Evolutionary conservation across 495 filamentous ascomycete genomes (phyloP).

Genomic region (Penicillium fimorum): DNA sequence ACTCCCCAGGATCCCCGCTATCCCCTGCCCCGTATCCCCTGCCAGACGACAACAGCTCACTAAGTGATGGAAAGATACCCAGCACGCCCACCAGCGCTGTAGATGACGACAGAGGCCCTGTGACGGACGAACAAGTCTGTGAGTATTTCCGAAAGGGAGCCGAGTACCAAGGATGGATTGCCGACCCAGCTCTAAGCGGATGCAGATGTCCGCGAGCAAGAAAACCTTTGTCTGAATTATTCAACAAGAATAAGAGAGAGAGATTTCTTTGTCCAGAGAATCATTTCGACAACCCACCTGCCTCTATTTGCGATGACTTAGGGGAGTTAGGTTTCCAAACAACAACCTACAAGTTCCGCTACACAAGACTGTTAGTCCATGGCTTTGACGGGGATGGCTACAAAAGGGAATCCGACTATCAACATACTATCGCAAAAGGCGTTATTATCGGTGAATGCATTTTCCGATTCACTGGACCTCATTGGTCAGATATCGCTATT

Average conservation of each 20-base stretch:
- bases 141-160: not conserved
- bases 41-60: not conserved
- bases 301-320: not conserved
- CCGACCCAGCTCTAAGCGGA: not conserved
- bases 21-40: not conserved
- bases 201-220: not conserved
- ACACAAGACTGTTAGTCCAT: not conserved
- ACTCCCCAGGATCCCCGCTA: not conserved
- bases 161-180: constrained; percentile 1
- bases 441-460: not conserved
- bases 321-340: not conserved
- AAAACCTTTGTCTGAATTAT: not conserved
- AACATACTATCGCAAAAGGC: not conserved
- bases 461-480: not conserved
- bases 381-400: not conserved
- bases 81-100: too few relatives aligned
- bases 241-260: not conserved
- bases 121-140: not conserved
- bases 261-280: not conserved
- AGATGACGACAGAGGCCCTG: not conserved
- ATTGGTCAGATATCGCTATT: constrained; percentile 6
- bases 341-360: not conserved
- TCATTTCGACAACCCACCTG: not conserved
- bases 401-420: not conserved
- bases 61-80: not conserved